These are phyloP conservation scores for Yarrowia divulgata DNA, from an alignment of 805 yeast genomes.

Conservation along the genomic window DNA sequence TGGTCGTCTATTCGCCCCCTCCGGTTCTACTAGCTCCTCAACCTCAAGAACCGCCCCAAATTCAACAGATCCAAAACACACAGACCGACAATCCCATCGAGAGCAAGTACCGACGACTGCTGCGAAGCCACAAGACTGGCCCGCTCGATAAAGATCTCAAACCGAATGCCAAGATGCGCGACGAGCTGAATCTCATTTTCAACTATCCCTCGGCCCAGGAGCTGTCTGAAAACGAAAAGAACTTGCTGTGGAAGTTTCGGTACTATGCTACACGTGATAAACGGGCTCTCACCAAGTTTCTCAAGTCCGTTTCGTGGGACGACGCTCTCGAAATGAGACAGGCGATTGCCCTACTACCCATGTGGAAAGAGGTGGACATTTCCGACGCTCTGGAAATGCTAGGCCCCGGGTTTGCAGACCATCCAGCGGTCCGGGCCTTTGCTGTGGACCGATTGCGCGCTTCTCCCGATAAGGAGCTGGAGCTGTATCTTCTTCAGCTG, in stretches of 20 bases:
- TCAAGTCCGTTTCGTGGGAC: slow-evolving; percentile 88
- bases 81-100: slow-evolving; percentile 78
- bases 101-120: slow-evolving; percentile 80
- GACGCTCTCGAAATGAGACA: slow-evolving; percentile 82
- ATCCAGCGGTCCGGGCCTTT: slow-evolving; percentile 73
- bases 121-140: slow-evolving; percentile 80
- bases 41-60: slow-evolving; percentile 54
- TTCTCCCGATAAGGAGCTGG: slow-evolving; percentile 81
- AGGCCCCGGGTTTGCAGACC: slow-evolving; percentile 75
- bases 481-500: slow-evolving; percentile 81
- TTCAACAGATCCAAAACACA: slow-evolving; percentile 29
- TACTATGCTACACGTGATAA: slow-evolving; percentile 76
- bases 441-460: slow-evolving; percentile 84
- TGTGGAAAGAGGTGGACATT: slow-evolving; percentile 77
- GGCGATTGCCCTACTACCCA: slow-evolving; percentile 73
- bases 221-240: slow-evolving; percentile 81
- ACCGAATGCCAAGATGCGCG: slow-evolving; percentile 84
- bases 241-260: slow-evolving; percentile 88
- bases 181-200: slow-evolving; percentile 71
- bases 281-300: slow-evolving; percentile 76
- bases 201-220: slow-evolving; percentile 84
- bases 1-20: slow-evolving; percentile 29
- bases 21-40: slow-evolving; percentile 15
- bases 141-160: slow-evolving; percentile 83
- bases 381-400: slow-evolving; percentile 87